phyloP scores from a whole-genome alignment of 345 rosid species.

The Garcia nutans region DNA sequence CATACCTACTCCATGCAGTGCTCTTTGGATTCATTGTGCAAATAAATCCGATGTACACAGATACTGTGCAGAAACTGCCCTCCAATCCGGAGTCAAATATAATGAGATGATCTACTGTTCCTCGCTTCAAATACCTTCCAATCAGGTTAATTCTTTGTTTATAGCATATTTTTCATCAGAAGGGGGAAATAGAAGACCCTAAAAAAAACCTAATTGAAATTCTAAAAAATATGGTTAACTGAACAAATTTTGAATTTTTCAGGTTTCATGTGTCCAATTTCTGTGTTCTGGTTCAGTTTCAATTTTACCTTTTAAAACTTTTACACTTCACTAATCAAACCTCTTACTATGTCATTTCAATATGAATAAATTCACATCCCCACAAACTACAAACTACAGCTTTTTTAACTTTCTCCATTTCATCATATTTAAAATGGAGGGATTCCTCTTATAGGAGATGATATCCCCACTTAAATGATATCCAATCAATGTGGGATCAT shows the following conservation, averaged over 20 bases:
- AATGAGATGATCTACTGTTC: slow-evolving; percentile 88
- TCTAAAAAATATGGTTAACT: background rate
- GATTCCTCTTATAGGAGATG: background rate
- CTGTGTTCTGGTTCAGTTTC: background rate
- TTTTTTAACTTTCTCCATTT: background rate
- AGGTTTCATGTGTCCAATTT: background rate
- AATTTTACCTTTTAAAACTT: background rate
- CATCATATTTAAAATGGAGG: background rate
- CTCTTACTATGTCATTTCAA: background rate
- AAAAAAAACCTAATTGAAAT: background rate
- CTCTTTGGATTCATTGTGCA: slow-evolving; percentile 99
- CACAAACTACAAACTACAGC: background rate
- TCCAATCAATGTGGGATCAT: background rate
- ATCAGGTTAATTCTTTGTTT: slow-evolving; percentile 56
- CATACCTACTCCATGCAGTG: slow-evolving; percentile 88
- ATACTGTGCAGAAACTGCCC: slow-evolving; percentile 83
- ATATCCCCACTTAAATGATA: background rate
- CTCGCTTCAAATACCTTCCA: slow-evolving; percentile 96
- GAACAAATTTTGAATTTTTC: background rate
- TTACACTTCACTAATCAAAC: background rate
- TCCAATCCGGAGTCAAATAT: slow-evolving; percentile 89
- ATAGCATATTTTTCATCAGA: background rate
- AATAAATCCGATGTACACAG: slow-evolving; percentile 83
- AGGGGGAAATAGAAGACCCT: background rate
- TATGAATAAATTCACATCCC: background rate